Percentiles rank a stretch among this genome's conserved stretches.
phyloP scores from a whole-genome alignment of 352 stramenopile species.

The Globisporangium orthogonon region DNA sequence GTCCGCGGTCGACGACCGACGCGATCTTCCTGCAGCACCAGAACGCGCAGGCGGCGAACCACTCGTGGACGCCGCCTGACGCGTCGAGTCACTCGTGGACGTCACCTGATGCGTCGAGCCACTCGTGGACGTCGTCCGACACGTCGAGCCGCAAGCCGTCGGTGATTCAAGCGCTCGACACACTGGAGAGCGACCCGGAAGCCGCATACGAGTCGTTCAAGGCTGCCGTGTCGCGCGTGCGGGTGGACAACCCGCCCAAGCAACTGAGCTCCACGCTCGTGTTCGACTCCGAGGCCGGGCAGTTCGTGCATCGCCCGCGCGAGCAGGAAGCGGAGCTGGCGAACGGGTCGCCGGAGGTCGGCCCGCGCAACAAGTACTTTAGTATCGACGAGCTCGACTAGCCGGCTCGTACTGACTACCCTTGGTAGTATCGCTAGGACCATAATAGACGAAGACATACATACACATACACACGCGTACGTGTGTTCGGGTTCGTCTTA shows the following conservation, averaged over 20 bases:
- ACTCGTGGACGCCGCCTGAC: slow-evolving; percentile 5
- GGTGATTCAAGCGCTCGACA: slow-evolving; percentile 3
- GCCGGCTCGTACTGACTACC: neutral
- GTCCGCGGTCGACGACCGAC: slow-evolving; percentile 8
- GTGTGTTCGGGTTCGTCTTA: neutral
- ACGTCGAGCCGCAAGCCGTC: neutral
- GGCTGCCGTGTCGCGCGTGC: slow-evolving; percentile 13
- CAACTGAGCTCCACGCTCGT: slow-evolving; percentile 20
- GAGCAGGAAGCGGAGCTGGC: slow-evolving; percentile 14
- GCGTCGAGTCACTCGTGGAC: slow-evolving; percentile 4
- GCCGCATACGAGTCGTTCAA: slow-evolving; percentile 10
- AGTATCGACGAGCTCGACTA: slow-evolving; percentile 56
- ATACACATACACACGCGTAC: neutral
- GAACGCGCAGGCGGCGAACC: neutral
- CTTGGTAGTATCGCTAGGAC: neutral
- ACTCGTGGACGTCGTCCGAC: slow-evolving; percentile 5
- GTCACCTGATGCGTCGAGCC: neutral
- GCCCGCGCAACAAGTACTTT: slow-evolving; percentile 29
- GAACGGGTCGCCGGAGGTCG: neutral
- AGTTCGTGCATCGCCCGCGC: slow-evolving; percentile 15
- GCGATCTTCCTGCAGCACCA: slow-evolving; percentile 8
- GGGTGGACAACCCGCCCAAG: slow-evolving; percentile 13
- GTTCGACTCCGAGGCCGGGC: slow-evolving; percentile 22
- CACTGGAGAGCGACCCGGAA: slow-evolving; percentile 7
- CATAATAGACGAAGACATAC: neutral